Evolutionary conservation across 2,329 filamentous ascomycete genomes (phyloP).

Genomic region (Aureobasidium sp.): DNA sequence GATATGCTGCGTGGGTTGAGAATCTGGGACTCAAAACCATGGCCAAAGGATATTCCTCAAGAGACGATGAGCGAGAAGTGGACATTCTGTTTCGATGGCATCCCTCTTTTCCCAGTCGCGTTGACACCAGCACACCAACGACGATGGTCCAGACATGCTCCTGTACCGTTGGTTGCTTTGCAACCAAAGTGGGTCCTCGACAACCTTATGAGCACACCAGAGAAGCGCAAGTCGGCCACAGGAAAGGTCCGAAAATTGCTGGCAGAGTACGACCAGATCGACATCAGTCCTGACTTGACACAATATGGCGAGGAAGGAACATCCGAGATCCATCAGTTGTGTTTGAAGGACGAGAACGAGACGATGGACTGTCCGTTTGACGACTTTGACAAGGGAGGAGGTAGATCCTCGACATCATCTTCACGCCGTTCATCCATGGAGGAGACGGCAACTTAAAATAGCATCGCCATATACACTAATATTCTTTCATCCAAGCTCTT

Average conservation of each 20-base stretch:
- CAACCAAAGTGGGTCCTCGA: conserved; percentile 21
- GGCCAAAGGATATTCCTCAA: conserved; percentile 19
- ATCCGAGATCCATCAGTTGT: conserved; percentile 19
- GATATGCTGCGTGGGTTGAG: conserved; percentile 20
- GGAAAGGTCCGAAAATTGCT: conserved; percentile 20
- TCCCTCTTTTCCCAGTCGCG: conserved; percentile 19
- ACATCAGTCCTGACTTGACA: conserved; percentile 19
- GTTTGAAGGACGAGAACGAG: conserved; percentile 18
- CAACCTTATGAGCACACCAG: conserved; percentile 18
- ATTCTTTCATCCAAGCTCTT: background rate
- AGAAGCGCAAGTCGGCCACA: conserved; percentile 19
- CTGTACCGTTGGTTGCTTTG: conserved; percentile 18
- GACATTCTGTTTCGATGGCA: conserved; percentile 20
- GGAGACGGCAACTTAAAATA: background rate
- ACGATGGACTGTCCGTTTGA: conserved; percentile 18
- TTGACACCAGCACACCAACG: conserved; percentile 20
- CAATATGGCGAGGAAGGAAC: conserved; percentile 18
- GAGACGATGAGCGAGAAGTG: conserved; percentile 18
- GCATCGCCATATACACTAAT: background rate
- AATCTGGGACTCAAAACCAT: conserved; percentile 19
- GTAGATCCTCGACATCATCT: background rate
- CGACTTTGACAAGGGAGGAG: conserved; percentile 20
- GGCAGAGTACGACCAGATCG: conserved; percentile 19
- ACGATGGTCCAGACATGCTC: conserved; percentile 19
- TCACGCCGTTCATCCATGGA: conserved; percentile 9